These are phyloP conservation scores for Metschnikowia shivogae DNA, from an alignment of 805 yeast species.

Conservation along the genomic window DNA sequence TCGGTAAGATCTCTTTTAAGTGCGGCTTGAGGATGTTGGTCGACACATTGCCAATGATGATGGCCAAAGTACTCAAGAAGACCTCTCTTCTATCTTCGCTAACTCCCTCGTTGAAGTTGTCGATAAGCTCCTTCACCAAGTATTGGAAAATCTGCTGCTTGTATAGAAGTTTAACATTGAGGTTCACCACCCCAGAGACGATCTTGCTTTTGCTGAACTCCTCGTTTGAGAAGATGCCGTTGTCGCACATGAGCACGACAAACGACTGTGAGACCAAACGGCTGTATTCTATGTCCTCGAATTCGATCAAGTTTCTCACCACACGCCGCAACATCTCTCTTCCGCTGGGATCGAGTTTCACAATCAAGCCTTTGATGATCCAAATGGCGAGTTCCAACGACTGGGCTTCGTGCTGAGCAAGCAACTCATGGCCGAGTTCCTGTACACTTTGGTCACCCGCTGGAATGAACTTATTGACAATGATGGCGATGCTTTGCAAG, in stretches of 20 bases:
- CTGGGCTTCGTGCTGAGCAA: conserved; percentile 5
- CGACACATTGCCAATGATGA: conserved; percentile 62
- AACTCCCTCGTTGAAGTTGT: conserved; percentile 31
- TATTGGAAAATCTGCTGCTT: conserved; percentile 74
- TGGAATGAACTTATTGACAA: conserved; percentile 44
- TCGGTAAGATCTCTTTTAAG: conserved; percentile 61
- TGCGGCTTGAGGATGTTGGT: conserved; percentile 60
- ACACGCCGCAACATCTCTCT: conserved; percentile 20
- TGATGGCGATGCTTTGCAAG: conserved; percentile 50
- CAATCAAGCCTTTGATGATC: conserved; percentile 66
- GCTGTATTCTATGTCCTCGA: conserved; percentile 23
- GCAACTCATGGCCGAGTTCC: conserved; percentile 1
- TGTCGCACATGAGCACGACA: conserved; percentile 64
- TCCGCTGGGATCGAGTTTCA: conserved; percentile 48
- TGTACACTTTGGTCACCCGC: conserved; percentile 10
- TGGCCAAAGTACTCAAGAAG: conserved; percentile 62
- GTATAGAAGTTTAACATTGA: conserved; percentile 63
- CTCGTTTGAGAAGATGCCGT: conserved; percentile 53
- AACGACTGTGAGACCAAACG: conserved; percentile 46
- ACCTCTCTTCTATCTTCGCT: conserved; percentile 37
- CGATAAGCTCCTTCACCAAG: conserved; percentile 53
- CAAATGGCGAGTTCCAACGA: conserved; percentile 58
- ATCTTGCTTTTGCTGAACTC: conserved; percentile 23
- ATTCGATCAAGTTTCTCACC: conserved; percentile 25
- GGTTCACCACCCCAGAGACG: conserved; percentile 45